A percentile compares a stretch with the other conserved stretches of the same genome.
Evolutionary conservation across 2,329 filamentous ascomycete genomes (phyloP).

Genomic region (Xylariaceae sp.): DNA sequence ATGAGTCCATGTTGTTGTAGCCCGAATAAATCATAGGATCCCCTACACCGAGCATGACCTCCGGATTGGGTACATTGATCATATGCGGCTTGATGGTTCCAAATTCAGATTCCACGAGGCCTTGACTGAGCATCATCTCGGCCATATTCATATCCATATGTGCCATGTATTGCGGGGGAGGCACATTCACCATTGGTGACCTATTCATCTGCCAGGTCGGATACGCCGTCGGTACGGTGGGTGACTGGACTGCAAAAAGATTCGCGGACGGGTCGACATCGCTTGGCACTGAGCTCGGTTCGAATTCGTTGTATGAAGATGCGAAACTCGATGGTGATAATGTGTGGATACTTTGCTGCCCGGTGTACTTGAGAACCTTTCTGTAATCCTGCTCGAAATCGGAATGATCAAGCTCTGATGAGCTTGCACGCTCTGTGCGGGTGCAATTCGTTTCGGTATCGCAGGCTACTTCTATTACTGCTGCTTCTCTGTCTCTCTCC

Average conservation of each 20-base stretch:
- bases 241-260: conserved; percentile 29
- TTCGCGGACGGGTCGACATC: conserved; percentile 26
- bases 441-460: conserved; percentile 36
- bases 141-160: conserved; percentile 39
- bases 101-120: conserved; percentile 49
- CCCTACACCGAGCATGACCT: conserved; percentile 54
- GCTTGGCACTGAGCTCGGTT: conserved; percentile 28
- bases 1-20: conserved; percentile 43
- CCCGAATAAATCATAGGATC: conserved; percentile 58
- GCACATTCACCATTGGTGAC: conserved; percentile 33
- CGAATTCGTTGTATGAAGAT: conserved; percentile 39
- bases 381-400: conserved; percentile 54
- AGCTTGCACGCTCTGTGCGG: conserved; percentile 47
- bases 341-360: conserved; percentile 40
- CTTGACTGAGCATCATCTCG: conserved; percentile 46
- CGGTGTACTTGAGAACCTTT: conserved; percentile 43
- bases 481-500: conserved; percentile 32
- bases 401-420: conserved; percentile 52
- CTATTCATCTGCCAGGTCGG: conserved; percentile 34
- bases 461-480: conserved; percentile 29
- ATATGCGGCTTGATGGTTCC: conserved; percentile 54
- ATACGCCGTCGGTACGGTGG: conserved; percentile 28
- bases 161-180: conserved; percentile 42
- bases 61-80: conserved; percentile 48
- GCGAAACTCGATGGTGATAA: conserved; percentile 53